Conservation (phyloP, 257 asterid species). For the Forsythia suspensa region DNA sequence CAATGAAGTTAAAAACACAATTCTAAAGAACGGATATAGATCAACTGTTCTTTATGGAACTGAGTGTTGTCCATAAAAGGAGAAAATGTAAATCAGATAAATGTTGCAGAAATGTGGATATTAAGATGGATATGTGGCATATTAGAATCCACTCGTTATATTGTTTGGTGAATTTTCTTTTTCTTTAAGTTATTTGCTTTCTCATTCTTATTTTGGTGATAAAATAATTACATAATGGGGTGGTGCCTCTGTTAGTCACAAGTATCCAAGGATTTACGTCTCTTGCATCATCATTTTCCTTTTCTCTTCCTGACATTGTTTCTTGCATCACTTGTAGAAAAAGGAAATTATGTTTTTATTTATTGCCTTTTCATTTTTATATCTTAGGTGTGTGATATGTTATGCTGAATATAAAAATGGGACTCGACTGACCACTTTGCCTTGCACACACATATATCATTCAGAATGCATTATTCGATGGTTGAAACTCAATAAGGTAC, state of each 20-base stretch:
- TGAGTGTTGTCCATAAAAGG: too few species aligned
- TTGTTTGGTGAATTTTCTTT: too few species aligned
- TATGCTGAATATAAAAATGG: slow-evolving; percentile 58
- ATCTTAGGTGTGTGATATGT: slow-evolving; percentile 85
- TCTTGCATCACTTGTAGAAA: neutral
- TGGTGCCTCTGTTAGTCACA: neutral
- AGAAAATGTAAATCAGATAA: too few species aligned
- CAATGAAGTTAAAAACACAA: too few species aligned
- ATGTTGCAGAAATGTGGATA: too few species aligned
- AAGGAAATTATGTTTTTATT: neutral
- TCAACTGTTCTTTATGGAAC: too few species aligned
- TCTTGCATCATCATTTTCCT: neutral
- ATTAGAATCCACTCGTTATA: too few species aligned
- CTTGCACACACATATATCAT: slow-evolving; percentile 88
- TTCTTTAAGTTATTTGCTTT: too few species aligned
- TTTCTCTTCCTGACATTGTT: neutral
- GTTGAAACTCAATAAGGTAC: slow-evolving; percentile 74
- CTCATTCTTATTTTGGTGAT: too few species aligned
- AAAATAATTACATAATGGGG: neutral
- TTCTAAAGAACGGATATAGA: too few species aligned
- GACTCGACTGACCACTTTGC: slow-evolving; percentile 62
- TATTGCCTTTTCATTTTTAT: slow-evolving; percentile 1
- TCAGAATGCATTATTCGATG: slow-evolving; percentile 69
- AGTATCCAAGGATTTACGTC: neutral
- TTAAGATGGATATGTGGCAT: too few species aligned